A percentile compares a stretch with the other conserved stretches of the same genome.
These are phyloP conservation scores for Cryptosporidium andersoni DNA, from an alignment of 169 alveolate species.

Conservation along the genomic window DNA sequence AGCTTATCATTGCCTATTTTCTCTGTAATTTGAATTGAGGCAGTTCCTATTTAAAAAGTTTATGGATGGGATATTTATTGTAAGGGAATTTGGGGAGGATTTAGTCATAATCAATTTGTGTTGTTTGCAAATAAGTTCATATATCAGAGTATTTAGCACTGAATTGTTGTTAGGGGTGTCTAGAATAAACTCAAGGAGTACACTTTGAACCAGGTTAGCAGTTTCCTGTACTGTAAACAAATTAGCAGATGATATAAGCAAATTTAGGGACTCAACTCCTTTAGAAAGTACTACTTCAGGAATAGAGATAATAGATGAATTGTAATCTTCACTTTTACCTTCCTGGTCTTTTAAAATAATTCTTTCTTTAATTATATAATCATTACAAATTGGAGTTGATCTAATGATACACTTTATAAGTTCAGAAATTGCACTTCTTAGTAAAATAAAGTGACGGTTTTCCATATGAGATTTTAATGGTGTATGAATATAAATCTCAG, in stretches of 20 bases:
- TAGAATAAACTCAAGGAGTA: too few species aligned
- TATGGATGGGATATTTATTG: too few species aligned
- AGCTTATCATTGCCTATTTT: too few species aligned
- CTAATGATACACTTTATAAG: constrained; percentile 23
- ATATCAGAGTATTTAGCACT: too few species aligned
- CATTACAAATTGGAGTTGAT: constrained; percentile 2
- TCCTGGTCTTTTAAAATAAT: background rate
- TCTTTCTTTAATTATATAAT: constrained; percentile 6
- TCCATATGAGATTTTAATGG: constrained; percentile 32
- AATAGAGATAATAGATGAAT: background rate
- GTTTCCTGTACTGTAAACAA: background rate
- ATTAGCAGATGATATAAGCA: background rate
- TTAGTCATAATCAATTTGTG: too few species aligned
- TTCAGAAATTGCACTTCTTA: constrained; percentile 8
- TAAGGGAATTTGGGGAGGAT: too few species aligned
- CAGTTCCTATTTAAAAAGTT: too few species aligned
- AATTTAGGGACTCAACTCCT: constrained; percentile 18
- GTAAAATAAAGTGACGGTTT: constrained; percentile 5
- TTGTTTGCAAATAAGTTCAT: too few species aligned
- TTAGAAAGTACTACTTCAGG: constrained; percentile 19
- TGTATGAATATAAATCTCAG: constrained; percentile 7
- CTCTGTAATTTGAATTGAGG: too few species aligned
- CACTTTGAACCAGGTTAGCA: too few species aligned
- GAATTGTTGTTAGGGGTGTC: too few species aligned
- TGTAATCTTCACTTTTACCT: background rate